phyloP scores from a whole-genome alignment of 2,329 filamentous ascomycete species.

The Knoxdaviesia capensis region DNA sequence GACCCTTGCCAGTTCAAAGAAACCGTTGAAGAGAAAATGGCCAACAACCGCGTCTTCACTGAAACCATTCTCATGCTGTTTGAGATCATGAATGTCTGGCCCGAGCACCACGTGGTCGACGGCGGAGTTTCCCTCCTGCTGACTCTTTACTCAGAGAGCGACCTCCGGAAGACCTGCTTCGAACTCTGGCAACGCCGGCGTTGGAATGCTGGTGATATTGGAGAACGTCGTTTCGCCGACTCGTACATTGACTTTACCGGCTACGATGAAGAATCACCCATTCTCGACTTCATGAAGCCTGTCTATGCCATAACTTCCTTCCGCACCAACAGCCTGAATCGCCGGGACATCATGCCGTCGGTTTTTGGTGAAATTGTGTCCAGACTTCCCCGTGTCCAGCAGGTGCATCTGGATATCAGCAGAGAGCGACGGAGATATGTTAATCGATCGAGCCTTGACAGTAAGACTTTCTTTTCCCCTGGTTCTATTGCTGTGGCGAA shows the following conservation, averaged over 20 bases:
- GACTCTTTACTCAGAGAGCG: conserved; percentile 6
- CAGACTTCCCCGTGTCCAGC: conserved; percentile 5
- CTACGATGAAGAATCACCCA: conserved; percentile 47
- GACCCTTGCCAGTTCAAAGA: conserved; percentile 4
- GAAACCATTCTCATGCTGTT: conserved; percentile 3
- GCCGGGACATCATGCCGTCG: conserved; percentile 6
- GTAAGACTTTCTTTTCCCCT: background rate
- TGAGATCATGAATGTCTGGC: conserved; percentile 6
- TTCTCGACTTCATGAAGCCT: conserved; percentile 34
- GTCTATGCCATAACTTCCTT: conserved; percentile 7
- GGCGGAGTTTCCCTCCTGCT: conserved; percentile 6
- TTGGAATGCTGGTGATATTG: conserved; percentile 7
- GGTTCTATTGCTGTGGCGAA: too few relatives aligned
- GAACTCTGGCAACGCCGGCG: conserved; percentile 7
- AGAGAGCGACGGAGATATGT: background rate
- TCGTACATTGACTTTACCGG: conserved; percentile 46
- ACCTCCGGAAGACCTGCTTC: conserved; percentile 7
- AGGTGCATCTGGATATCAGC: conserved; percentile 5
- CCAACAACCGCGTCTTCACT: conserved; percentile 4
- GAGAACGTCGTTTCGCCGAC: conserved; percentile 7
- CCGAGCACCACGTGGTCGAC: conserved; percentile 4
- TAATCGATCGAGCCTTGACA: background rate
- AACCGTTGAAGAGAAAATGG: conserved; percentile 5
- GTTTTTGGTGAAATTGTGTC: conserved; percentile 8
- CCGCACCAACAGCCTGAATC: conserved; percentile 4